These are phyloP conservation scores for Myriosclerotinia curreyana DNA, from an alignment of 2,329 filamentous ascomycete genomes.

Conservation along the genomic window DNA sequence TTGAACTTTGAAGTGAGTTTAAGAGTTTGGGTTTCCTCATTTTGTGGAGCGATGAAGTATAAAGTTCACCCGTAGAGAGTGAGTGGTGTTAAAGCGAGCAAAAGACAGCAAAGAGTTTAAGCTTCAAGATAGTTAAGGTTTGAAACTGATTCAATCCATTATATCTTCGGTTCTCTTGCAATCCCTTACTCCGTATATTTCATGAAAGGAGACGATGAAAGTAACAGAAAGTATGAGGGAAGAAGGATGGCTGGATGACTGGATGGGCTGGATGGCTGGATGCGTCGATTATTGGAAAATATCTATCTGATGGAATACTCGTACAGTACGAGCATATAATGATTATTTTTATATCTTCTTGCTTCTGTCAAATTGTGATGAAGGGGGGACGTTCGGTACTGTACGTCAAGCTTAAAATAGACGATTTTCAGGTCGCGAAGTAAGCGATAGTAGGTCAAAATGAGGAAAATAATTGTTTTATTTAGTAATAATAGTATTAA, in stretches of 20 bases:
- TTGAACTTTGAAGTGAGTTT: conserved; percentile 12
- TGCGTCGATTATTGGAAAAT: not conserved
- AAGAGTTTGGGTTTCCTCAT: not conserved
- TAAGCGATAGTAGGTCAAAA: not conserved
- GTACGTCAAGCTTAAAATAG: conserved; percentile 7
- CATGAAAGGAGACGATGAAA: conserved; percentile 3
- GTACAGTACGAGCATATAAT: not conserved
- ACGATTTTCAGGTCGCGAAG: not conserved
- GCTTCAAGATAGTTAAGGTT: not conserved
- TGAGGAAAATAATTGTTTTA: too few relatives aligned
- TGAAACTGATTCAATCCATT: conserved; percentile 12
- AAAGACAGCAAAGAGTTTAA: not conserved
- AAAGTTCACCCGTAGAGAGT: not conserved
- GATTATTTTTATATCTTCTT: not conserved
- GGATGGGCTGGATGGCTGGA: not conserved
- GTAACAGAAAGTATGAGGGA: conserved; percentile 2
- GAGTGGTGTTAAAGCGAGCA: not conserved
- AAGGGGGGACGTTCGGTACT: conserved; percentile 4
- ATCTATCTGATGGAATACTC: not conserved
- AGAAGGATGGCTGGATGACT: not conserved
- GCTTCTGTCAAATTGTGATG: too few relatives aligned
- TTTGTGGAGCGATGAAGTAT: not conserved
- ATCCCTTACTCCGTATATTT: conserved; percentile 14
- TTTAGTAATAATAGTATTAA: too few relatives aligned
- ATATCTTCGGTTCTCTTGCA: not conserved